Conservation (phyloP, 129 eudicot species). For the Arctium lappa region DNA sequence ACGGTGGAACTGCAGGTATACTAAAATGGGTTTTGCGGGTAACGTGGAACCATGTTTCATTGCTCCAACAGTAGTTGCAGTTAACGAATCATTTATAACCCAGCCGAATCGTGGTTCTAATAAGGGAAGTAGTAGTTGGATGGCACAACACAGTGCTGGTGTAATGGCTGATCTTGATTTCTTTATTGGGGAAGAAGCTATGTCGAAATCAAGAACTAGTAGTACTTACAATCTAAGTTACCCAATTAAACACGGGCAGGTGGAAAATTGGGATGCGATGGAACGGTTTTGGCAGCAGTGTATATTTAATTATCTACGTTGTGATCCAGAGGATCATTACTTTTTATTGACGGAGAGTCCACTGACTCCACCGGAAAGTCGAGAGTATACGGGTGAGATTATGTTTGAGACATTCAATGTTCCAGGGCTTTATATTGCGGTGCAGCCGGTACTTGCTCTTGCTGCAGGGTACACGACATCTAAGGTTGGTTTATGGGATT, state of each 20-base stretch:
- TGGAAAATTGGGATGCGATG: slow-evolving; percentile 95
- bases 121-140: slow-evolving; percentile 69
- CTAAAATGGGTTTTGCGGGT: slow-evolving; percentile 98
- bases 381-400: slow-evolving; percentile 96
- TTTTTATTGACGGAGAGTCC: slow-evolving; percentile 92
- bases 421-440: slow-evolving; percentile 97
- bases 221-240: slow-evolving; percentile 63
- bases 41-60: slow-evolving; percentile 91
- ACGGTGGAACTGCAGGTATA: slow-evolving; percentile 55
- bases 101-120: slow-evolving; percentile 54
- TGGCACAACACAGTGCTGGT: slow-evolving; percentile 85
- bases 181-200: slow-evolving; percentile 82
- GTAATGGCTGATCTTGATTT: slow-evolving; percentile 99
- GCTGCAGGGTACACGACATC: slow-evolving; percentile 98
- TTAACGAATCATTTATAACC: slow-evolving; percentile 75
- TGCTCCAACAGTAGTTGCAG: slow-evolving; percentile 83
- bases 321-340: slow-evolving; percentile 98
- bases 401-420: slow-evolving; percentile 96
- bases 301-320: slow-evolving; percentile 80
- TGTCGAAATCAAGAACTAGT: slow-evolving; percentile 67
- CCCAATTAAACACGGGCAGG: slow-evolving; percentile 89
- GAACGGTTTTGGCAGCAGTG: slow-evolving; percentile 99
- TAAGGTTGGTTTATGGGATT: slow-evolving; percentile 52
- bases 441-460: slow-evolving; percentile 95
- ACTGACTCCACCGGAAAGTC: slow-evolving; percentile 84